Percentiles rank a stretch among this genome's conserved stretches.
Conservation (phyloP, 2,329 filamentous ascomycete genomes). For the Aspergillus ibericus region DNA sequence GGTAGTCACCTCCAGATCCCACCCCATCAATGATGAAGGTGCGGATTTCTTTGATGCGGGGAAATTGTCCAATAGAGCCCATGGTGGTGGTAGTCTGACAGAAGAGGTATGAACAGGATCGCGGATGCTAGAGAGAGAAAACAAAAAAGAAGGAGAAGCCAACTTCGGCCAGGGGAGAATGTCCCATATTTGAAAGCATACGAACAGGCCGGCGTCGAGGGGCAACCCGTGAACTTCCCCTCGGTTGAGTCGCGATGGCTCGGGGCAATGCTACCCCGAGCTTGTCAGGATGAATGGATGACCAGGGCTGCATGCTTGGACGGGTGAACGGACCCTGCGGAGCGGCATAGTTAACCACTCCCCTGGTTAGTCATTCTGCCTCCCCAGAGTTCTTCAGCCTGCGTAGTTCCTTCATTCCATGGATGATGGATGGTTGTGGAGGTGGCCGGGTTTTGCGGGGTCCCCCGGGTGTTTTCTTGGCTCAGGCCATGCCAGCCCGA, state of each 20-base stretch:
- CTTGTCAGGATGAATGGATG: background rate
- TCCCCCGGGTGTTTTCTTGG: background rate
- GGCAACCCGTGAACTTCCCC: slow-evolving; percentile 5
- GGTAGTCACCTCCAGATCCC: slow-evolving; percentile 62
- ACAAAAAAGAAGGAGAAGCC: slow-evolving; percentile 13
- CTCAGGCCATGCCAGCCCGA: slow-evolving; percentile 26
- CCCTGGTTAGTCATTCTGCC: too few relatives aligned
- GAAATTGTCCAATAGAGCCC: slow-evolving; percentile 35
- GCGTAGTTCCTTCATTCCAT: too few relatives aligned
- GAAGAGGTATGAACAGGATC: background rate
- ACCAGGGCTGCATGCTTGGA: background rate
- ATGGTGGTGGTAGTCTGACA: slow-evolving; percentile 23
- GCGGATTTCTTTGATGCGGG: slow-evolving; percentile 47
- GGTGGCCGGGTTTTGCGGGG: background rate
- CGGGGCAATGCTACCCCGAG: slow-evolving; percentile 35
- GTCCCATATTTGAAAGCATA: slow-evolving; percentile 22
- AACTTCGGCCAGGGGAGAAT: slow-evolving; percentile 7
- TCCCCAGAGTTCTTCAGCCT: too few relatives aligned
- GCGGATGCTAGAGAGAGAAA: slow-evolving; percentile 7
- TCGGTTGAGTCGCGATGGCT: slow-evolving; percentile 15
- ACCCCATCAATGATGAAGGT: slow-evolving; percentile 50
- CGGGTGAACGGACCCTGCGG: background rate
- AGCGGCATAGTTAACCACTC: too few relatives aligned
- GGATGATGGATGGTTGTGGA: background rate
- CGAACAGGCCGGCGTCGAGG: slow-evolving; percentile 3